Evolutionary conservation across 306 rosid species (phyloP).

Genomic region (Sicyos baderoa): DNA sequence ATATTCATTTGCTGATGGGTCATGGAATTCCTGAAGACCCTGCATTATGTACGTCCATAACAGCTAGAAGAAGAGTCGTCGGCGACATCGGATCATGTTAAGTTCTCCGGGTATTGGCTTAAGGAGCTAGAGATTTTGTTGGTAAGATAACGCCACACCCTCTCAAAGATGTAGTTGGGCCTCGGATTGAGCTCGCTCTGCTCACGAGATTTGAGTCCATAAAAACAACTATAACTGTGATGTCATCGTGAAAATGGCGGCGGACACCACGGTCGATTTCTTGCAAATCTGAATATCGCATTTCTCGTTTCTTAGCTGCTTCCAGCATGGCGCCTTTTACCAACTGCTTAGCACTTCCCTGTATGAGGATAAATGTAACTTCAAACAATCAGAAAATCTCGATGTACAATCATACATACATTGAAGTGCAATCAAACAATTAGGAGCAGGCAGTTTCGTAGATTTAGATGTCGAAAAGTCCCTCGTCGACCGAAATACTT

Average conservation of each 20-base stretch:
- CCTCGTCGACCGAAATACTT: background rate
- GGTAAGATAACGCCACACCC: slow-evolving; percentile 48
- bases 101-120: slow-evolving; percentile 1
- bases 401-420: no score
- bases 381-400: no score
- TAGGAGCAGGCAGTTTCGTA: background rate
- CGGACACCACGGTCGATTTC: slow-evolving; percentile 86
- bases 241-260: slow-evolving; percentile 86
- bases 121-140: slow-evolving; percentile 36
- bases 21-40: background rate
- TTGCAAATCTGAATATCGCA: slow-evolving; percentile 85
- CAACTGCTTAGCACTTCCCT: slow-evolving; percentile 83
- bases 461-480: background rate
- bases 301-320: slow-evolving; percentile 87
- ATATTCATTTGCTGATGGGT: no score
- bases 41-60: no score
- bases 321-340: slow-evolving; percentile 68
- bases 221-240: slow-evolving; percentile 65
- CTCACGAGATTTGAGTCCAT: slow-evolving; percentile 72
- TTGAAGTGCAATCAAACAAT: no score
- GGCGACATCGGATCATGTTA: slow-evolving; percentile 18
- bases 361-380: background rate
- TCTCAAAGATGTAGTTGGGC: slow-evolving; percentile 55
- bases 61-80: background rate
- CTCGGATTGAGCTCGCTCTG: slow-evolving; percentile 50